A percentile compares a stretch with the other conserved stretches of the same genome.
Conservation (phyloP, 306 rosid species). For the Styphnolobium japonicum region DNA sequence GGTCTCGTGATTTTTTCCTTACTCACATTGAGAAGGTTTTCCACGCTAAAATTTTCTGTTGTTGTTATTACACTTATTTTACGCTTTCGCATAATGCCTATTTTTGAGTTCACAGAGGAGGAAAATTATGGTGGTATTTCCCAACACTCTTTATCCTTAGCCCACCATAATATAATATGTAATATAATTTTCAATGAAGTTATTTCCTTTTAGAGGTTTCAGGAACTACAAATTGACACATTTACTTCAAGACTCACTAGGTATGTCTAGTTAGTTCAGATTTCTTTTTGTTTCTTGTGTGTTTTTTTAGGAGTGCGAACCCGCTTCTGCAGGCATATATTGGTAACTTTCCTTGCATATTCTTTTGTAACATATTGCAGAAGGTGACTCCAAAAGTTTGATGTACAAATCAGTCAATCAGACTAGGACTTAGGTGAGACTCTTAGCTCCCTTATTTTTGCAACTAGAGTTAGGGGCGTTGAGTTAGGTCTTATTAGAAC, state of each 20-base stretch:
- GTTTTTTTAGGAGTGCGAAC: background rate
- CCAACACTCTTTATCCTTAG: background rate
- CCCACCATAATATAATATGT: too few species aligned
- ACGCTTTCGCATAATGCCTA: too few species aligned
- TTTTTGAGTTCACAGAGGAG: too few species aligned
- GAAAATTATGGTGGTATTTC: too few species aligned
- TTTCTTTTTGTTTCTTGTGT: background rate
- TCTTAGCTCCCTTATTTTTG: conserved; percentile 51
- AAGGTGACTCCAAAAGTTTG: conserved; percentile 58
- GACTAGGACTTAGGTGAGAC: conserved; percentile 63
- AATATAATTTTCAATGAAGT: background rate
- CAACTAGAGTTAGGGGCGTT: too few species aligned
- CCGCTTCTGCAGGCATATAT: too few species aligned
- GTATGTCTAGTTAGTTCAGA: conserved; percentile 23
- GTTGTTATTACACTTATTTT: too few species aligned
- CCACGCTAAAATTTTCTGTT: too few species aligned
- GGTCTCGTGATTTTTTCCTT: too few species aligned
- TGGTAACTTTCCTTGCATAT: too few species aligned
- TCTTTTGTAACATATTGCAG: conserved; percentile 30
- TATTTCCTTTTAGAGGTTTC: background rate
- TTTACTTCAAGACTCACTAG: conserved; percentile 68
- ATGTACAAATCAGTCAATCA: conserved; percentile 68
- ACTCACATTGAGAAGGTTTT: too few species aligned
- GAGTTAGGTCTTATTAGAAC: conserved; percentile 56
- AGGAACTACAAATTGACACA: too few species aligned